phyloP scores from a whole-genome alignment of 768 basidiomycete species.

The Amanita rimosa region DNA sequence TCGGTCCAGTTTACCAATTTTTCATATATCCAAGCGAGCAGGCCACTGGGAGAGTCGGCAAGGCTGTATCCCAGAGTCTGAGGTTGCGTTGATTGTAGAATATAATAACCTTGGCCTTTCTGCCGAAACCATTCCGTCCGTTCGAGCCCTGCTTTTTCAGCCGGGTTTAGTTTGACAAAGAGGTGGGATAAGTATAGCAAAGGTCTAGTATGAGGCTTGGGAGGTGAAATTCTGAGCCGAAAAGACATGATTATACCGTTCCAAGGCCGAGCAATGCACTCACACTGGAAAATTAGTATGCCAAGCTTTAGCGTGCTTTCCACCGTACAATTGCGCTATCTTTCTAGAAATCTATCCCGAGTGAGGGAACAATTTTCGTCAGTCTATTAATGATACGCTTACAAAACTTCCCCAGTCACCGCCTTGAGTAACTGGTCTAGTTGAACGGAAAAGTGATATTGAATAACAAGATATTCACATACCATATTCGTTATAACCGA shows the following conservation, averaged over 20 bases:
- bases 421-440: constrained; percentile 27
- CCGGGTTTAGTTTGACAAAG: constrained; percentile 16
- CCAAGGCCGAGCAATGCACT: constrained; percentile 7
- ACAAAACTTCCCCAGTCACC: constrained; percentile 36
- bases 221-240: constrained; percentile 9
- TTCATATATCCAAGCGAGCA: constrained; percentile 45
- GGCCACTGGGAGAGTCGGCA: constrained; percentile 44
- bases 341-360: constrained; percentile 15
- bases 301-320: constrained; percentile 35
- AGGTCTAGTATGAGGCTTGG: constrained; percentile 14
- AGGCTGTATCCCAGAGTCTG: constrained; percentile 45
- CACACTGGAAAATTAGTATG: constrained; percentile 38
- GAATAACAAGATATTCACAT: constrained; percentile 1
- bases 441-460: neutral
- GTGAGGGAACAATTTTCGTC: neutral
- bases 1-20: constrained; percentile 39
- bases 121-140: constrained; percentile 17
- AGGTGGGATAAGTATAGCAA: constrained; percentile 16
- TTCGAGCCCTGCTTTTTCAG: constrained; percentile 23
- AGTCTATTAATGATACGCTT: constrained; percentile 11
- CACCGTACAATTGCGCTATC: constrained; percentile 18
- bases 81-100: constrained; percentile 32
- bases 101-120: constrained; percentile 25
- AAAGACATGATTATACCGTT: neutral
- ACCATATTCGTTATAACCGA: constrained; percentile 42